These are phyloP conservation scores for Tulasnella sp. DNA, from an alignment of 768 basidiomycete species.

Conservation along the genomic window DNA sequence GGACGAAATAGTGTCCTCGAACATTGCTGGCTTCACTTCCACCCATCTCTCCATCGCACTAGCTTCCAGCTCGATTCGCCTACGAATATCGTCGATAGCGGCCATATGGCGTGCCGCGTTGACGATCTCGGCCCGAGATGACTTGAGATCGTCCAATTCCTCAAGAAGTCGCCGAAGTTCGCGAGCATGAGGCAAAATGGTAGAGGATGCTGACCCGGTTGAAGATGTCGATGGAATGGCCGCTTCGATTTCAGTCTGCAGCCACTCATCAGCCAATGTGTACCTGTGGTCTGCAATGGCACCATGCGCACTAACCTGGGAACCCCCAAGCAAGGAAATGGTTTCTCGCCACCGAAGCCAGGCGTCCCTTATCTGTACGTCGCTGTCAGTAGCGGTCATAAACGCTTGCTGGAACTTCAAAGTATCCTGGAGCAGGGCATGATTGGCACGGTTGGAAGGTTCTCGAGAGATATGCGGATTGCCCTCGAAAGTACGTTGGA, in stretches of 20 bases:
- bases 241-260: conserved; percentile 20
- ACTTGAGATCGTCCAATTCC: conserved; percentile 63
- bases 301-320: conserved; percentile 35
- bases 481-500: conserved; percentile 43
- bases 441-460: conserved; percentile 74
- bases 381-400: conserved; percentile 62
- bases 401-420: conserved; percentile 66
- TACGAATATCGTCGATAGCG: conserved; percentile 63
- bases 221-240: conserved; percentile 4
- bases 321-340: conserved; percentile 63
- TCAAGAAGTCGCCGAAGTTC: conserved; percentile 63
- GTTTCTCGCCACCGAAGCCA: conserved; percentile 82
- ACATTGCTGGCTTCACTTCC: conserved; percentile 76
- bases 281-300: background rate
- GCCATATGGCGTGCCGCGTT: conserved; percentile 54
- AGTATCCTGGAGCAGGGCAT: conserved; percentile 60
- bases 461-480: conserved; percentile 40
- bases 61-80: conserved; percentile 58
- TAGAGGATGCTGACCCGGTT: conserved; percentile 41
- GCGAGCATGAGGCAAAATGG: background rate
- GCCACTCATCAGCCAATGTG: background rate
- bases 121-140: conserved; percentile 53
- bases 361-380: conserved; percentile 67
- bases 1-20: conserved; percentile 72
- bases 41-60: conserved; percentile 55